Evolutionary conservation across 202 grass and related monocot species (phyloP).

Genomic region (Setaria viridis): DNA sequence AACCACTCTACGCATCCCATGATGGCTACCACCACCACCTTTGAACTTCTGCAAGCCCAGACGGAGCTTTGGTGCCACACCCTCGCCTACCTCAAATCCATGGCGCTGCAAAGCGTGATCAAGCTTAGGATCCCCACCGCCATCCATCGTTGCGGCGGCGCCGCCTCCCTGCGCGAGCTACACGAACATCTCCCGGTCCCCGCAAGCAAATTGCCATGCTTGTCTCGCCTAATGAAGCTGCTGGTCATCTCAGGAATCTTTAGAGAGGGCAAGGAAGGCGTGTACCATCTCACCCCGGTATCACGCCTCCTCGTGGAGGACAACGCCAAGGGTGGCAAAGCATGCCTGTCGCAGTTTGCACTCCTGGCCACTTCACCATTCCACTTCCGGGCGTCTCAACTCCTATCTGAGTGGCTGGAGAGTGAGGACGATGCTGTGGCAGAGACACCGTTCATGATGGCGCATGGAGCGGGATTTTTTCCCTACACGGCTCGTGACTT

Average conservation of each 20-base stretch:
- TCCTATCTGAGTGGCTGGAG: not conserved
- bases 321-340: fast-evolving
- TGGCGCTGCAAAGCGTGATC: constrained; percentile 6
- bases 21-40: not conserved
- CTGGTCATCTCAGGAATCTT: not conserved
- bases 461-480: not conserved
- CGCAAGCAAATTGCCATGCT: not conserved
- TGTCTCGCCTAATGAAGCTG: constrained; percentile 13
- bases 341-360: not conserved
- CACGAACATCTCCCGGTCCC: not conserved
- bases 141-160: not conserved
- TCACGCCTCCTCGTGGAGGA: constrained; percentile 6
- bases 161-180: not conserved
- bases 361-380: not conserved
- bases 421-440: not conserved
- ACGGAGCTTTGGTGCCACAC: not conserved
- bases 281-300: not conserved
- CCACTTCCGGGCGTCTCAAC: not conserved
- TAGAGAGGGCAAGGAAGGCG: not conserved
- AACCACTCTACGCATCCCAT: not conserved
- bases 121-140: constrained; percentile 13
- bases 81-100: not conserved
- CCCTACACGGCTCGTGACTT: not conserved
- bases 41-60: not conserved
- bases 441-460: constrained; percentile 13